Percentiles rank a stretch among this genome's conserved stretches.
Evolutionary conservation across 805 yeast species (phyloP).

Genomic region (Kluyveromyces aestuarii): DNA sequence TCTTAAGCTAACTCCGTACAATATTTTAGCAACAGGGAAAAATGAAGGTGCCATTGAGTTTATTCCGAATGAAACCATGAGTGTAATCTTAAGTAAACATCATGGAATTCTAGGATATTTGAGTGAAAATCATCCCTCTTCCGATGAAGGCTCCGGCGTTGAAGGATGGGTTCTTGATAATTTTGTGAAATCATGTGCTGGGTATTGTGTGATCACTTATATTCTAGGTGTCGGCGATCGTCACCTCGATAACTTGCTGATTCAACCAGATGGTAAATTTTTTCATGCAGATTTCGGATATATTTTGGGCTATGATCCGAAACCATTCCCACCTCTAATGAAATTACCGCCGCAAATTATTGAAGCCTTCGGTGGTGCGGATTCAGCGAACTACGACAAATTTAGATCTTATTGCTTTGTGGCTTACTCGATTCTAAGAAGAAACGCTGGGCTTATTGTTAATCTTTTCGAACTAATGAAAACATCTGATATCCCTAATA

Average conservation of each 20-base stretch:
- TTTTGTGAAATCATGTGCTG: constrained; percentile 92
- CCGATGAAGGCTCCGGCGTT: constrained; percentile 27
- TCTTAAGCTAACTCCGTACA: constrained; percentile 77
- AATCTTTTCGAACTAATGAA: constrained; percentile 91
- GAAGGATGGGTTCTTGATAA: constrained; percentile 71
- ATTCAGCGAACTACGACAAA: constrained; percentile 73
- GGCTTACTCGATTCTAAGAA: constrained; percentile 81
- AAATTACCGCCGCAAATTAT: constrained; percentile 92
- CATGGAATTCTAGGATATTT: constrained; percentile 73
- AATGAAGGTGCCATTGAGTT: constrained; percentile 90
- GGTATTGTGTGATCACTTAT: constrained; percentile 94
- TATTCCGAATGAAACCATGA: constrained; percentile 86
- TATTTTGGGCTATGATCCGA: constrained; percentile 93
- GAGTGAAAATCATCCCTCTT: constrained; percentile 54
- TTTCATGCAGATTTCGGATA: constrained; percentile 99
- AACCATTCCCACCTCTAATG: constrained; percentile 98
- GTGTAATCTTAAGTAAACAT: constrained; percentile 60
- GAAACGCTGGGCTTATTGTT: constrained; percentile 80
- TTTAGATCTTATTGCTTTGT: constrained; percentile 93
- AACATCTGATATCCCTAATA: constrained; percentile 86
- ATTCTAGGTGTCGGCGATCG: constrained; percentile 95
- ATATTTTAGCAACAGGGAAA: constrained; percentile 83
- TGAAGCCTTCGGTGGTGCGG: constrained; percentile 95
- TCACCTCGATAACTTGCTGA: constrained; percentile 81
- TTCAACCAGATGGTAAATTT: constrained; percentile 77